phyloP scores from a whole-genome alignment of 805 yeast genomes.

The Pichia heedii region DNA sequence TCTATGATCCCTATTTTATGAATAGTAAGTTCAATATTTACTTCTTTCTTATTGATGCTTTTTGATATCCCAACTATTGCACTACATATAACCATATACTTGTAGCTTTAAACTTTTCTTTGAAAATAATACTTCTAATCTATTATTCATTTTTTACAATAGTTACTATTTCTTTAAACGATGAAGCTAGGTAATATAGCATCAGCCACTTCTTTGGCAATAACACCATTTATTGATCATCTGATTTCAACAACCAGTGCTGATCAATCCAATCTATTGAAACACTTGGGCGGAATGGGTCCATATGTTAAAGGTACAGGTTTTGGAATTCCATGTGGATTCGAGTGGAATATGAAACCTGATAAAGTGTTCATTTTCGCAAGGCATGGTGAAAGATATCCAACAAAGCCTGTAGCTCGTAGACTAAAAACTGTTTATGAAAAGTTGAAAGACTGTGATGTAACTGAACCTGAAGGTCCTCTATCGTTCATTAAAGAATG shows the following conservation, averaged over 20 bases:
- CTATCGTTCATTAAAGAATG: conserved; percentile 45
- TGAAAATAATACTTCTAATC: no score
- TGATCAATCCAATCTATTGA: conserved; percentile 40
- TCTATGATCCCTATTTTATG: no score
- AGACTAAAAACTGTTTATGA: background rate
- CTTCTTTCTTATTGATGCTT: no score
- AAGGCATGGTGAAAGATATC: conserved; percentile 77
- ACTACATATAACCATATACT: no score
- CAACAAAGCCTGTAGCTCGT: conserved; percentile 35
- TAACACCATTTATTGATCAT: conserved; percentile 1
- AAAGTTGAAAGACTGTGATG: conserved; percentile 19
- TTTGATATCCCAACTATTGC: no score
- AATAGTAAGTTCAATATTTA: no score
- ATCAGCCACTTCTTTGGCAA: background rate
- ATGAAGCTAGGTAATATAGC: conserved; percentile 1
- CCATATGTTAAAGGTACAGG: conserved; percentile 48
- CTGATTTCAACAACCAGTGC: conserved; percentile 1
- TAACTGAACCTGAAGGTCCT: conserved; percentile 37
- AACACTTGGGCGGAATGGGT: conserved; percentile 41
- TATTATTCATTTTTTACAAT: no score
- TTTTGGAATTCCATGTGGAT: conserved; percentile 39
- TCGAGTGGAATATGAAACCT: conserved; percentile 18
- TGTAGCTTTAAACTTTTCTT: background rate
- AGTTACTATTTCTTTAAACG: background rate
- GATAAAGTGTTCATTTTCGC: conserved; percentile 64